Evolutionary conservation across 768 basidiomycete species (phyloP).

Genomic region (Tylopilus balloui): DNA sequence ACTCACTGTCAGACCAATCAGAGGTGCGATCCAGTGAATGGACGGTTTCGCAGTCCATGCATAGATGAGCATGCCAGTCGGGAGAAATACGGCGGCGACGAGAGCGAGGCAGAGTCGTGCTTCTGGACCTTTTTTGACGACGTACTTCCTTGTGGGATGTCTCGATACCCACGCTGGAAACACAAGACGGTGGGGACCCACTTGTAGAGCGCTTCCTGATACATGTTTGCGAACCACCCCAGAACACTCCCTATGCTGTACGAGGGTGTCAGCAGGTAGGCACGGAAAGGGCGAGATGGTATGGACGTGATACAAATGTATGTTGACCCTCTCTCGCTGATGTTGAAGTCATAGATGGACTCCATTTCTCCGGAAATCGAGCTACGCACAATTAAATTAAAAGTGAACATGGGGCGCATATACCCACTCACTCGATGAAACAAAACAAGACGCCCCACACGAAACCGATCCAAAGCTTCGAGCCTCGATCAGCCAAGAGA

Average conservation of each 20-base stretch:
- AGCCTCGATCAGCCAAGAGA: background rate
- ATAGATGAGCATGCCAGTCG: slow-evolving; percentile 65
- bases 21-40: slow-evolving; percentile 55
- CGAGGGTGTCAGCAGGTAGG: background rate
- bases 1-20: slow-evolving; percentile 26
- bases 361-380: slow-evolving; percentile 55
- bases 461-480: slow-evolving; percentile 67
- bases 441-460: slow-evolving; percentile 74
- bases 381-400: slow-evolving; percentile 29
- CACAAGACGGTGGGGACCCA: slow-evolving; percentile 21
- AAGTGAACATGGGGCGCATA: background rate
- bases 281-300: background rate
- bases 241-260: slow-evolving; percentile 52
- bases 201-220: slow-evolving; percentile 50
- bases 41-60: slow-evolving; percentile 57
- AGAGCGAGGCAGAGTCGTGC: slow-evolving; percentile 60
- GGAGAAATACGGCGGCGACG: slow-evolving; percentile 49
- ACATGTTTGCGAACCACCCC: slow-evolving; percentile 43
- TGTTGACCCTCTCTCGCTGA: slow-evolving; percentile 54
- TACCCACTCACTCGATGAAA: slow-evolving; percentile 49
- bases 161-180: background rate
- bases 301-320: slow-evolving; percentile 56
- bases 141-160: slow-evolving; percentile 25
- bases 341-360: slow-evolving; percentile 54
- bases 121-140: slow-evolving; percentile 41